A percentile compares a stretch with the other conserved stretches of the same genome.
Evolutionary conservation across 2,329 filamentous ascomycete species (phyloP).

Genomic region (Diaporthe vaccinii): DNA sequence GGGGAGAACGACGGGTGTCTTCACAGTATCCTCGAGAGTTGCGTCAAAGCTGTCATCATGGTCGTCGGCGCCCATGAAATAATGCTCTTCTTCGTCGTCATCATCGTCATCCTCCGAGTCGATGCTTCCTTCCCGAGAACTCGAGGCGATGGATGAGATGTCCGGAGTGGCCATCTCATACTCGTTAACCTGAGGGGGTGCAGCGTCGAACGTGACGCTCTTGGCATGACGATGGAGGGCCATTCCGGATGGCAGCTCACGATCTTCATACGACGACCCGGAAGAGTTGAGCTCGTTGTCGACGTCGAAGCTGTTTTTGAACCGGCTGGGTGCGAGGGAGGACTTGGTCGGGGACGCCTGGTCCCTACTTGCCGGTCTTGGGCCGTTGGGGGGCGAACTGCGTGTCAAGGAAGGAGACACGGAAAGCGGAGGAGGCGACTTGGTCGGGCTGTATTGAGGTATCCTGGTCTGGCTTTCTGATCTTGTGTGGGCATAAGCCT

Average conservation of each 20-base stretch:
- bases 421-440: constrained; percentile 52
- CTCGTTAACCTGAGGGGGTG: constrained; percentile 94
- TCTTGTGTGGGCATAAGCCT: constrained; percentile 60
- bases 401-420: constrained; percentile 54
- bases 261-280: constrained; percentile 71
- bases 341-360: constrained; percentile 89
- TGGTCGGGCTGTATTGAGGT: constrained; percentile 69
- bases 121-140: constrained; percentile 92
- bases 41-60: constrained; percentile 95
- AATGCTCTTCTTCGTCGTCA: constrained; percentile 73
- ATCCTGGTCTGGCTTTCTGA: constrained; percentile 73
- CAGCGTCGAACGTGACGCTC: constrained; percentile 96
- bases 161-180: constrained; percentile 99
- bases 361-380: constrained; percentile 69
- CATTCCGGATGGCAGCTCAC: constrained; percentile 73
- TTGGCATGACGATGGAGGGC: constrained; percentile 88
- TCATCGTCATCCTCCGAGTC: constrained; percentile 86
- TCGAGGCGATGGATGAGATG: constrained; percentile 90
- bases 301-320: constrained; percentile 78
- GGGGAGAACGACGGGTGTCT: constrained; percentile 96
- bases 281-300: constrained; percentile 78
- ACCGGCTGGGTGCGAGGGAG: constrained; percentile 79
- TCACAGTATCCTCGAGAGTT: constrained; percentile 93
- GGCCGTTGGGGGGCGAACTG: constrained; percentile 57
- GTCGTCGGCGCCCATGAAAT: constrained; percentile 67